Percentiles rank a stretch among this genome's conserved stretches.
Conservation (phyloP, 805 yeast species). For the Metschnikowia cubensis region DNA sequence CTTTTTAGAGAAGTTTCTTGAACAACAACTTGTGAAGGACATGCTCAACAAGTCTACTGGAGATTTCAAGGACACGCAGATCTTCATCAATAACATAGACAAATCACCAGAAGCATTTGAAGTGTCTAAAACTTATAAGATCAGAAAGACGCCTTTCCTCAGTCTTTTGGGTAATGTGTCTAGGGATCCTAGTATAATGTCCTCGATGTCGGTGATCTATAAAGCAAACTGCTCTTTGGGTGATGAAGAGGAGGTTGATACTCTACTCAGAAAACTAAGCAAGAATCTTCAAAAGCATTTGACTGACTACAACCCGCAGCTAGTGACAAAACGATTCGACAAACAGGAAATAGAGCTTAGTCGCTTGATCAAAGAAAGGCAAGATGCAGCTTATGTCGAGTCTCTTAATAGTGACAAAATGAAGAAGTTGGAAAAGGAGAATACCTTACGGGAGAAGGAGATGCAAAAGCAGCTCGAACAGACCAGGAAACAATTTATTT, state of each 20-base stretch:
- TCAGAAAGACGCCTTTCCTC: conserved; percentile 34
- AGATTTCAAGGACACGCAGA: conserved; percentile 23
- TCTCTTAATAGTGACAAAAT: conserved; percentile 48
- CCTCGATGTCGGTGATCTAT: conserved; percentile 37
- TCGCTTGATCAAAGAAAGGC: conserved; percentile 37
- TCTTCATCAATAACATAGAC: conserved; percentile 31
- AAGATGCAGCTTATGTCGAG: conserved; percentile 40
- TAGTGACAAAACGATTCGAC: conserved; percentile 34
- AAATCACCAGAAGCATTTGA: conserved; percentile 36
- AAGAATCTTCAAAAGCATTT: conserved; percentile 24
- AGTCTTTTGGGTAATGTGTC: conserved; percentile 34
- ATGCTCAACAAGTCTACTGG: conserved; percentile 22
- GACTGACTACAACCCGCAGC: conserved; percentile 35
- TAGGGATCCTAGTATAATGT: conserved; percentile 31
- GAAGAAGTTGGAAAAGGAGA: conserved; percentile 46
- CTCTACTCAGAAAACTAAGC: conserved; percentile 19
- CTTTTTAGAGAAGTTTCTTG: conserved; percentile 18
- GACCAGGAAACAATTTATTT: conserved; percentile 20
- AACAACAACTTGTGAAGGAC: conserved; percentile 16
- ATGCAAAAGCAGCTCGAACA: conserved; percentile 5
- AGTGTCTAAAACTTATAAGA: conserved; percentile 31
- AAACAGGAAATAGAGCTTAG: conserved; percentile 39
- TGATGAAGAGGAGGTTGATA: conserved; percentile 16
- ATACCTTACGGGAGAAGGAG: conserved; percentile 11
- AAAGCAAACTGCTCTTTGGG: conserved; percentile 27